Evolutionary conservation across 2,329 filamentous ascomycete genomes (phyloP).

Genomic region (Sarocladiaceae sp.): DNA sequence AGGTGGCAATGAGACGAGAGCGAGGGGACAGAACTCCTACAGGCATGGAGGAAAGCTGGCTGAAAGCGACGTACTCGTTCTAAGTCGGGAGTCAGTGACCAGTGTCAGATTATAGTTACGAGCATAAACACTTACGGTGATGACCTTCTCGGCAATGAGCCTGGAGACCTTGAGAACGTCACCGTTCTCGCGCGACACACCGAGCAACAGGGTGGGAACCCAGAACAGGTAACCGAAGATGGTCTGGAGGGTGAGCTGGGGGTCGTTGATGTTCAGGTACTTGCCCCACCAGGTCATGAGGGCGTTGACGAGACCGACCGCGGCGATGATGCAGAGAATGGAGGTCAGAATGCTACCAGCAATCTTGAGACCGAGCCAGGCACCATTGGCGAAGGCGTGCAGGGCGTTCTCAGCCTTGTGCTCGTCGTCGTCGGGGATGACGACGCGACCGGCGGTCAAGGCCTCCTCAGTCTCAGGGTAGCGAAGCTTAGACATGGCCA

Average conservation of each 20-base stretch:
- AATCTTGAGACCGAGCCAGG: conserved; percentile 83
- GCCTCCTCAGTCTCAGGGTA: conserved; percentile 87
- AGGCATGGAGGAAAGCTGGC: conserved; percentile 56
- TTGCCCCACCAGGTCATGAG: conserved; percentile 79
- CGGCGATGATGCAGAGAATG: conserved; percentile 77
- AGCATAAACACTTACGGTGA: conserved; percentile 59
- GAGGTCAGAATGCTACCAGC: conserved; percentile 77
- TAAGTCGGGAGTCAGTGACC: conserved; percentile 17
- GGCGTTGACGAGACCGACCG: conserved; percentile 70
- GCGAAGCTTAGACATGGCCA: conserved; percentile 84
- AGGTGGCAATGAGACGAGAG: conserved; percentile 77
- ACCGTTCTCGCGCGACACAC: conserved; percentile 58
- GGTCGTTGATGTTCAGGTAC: conserved; percentile 69
- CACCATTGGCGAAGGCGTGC: conserved; percentile 80
- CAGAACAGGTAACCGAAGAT: conserved; percentile 76
- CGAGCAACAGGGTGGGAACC: conserved; percentile 75
- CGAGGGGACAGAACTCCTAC: conserved; percentile 58
- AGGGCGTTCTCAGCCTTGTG: conserved; percentile 74
- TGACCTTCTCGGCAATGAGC: conserved; percentile 80
- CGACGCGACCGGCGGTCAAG: conserved; percentile 74
- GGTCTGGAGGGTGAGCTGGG: conserved; percentile 66
- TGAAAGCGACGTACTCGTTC: conserved; percentile 79
- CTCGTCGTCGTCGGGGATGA: conserved; percentile 76
- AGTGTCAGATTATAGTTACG: too few relatives aligned
- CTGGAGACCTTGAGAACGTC: conserved; percentile 69